Evolutionary conservation across 805 yeast species (phyloP).

Genomic region (Candida taoyuanica): DNA sequence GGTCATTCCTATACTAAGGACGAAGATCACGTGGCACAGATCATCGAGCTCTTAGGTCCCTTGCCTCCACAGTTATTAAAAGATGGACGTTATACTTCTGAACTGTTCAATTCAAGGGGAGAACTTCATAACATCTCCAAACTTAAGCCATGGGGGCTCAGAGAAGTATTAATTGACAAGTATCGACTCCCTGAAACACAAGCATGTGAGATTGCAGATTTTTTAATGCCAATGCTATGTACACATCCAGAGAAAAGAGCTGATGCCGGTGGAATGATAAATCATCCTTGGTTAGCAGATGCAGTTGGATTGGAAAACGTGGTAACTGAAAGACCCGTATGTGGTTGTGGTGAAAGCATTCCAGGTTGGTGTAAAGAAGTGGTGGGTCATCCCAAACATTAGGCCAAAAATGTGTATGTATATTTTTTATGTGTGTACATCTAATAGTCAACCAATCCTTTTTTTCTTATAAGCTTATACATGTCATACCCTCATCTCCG

Average conservation of each 20-base stretch:
- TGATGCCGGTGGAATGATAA: constrained; percentile 94
- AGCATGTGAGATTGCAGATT: constrained; percentile 69
- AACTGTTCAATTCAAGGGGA: constrained; percentile 62
- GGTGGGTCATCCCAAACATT: constrained; percentile 36
- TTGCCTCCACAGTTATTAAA: constrained; percentile 56
- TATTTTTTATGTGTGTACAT: too few relatives aligned
- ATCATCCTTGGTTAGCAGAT: constrained; percentile 78
- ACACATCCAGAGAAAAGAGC: constrained; percentile 78
- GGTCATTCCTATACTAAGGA: constrained; percentile 78
- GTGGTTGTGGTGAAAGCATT: constrained; percentile 82
- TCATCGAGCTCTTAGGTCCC: constrained; percentile 74
- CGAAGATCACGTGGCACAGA: constrained; percentile 96
- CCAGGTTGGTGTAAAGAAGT: constrained; percentile 86
- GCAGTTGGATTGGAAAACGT: constrained; percentile 73
- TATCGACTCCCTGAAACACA: constrained; percentile 68
- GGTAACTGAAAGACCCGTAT: constrained; percentile 63
- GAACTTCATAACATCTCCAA: constrained; percentile 74
- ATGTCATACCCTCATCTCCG: constrained; percentile 7
- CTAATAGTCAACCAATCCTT: too few relatives aligned
- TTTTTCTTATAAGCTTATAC: too few relatives aligned
- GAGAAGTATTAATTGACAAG: constrained; percentile 78
- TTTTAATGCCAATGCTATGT: constrained; percentile 76
- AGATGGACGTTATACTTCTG: constrained; percentile 56
- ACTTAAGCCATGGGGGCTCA: constrained; percentile 85
- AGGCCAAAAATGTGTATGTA: too few relatives aligned